A percentile compares a stretch with the other conserved stretches of the same genome.
phyloP scores from a whole-genome alignment of 768 basidiomycete species.

The Pholiota microspora region DNA sequence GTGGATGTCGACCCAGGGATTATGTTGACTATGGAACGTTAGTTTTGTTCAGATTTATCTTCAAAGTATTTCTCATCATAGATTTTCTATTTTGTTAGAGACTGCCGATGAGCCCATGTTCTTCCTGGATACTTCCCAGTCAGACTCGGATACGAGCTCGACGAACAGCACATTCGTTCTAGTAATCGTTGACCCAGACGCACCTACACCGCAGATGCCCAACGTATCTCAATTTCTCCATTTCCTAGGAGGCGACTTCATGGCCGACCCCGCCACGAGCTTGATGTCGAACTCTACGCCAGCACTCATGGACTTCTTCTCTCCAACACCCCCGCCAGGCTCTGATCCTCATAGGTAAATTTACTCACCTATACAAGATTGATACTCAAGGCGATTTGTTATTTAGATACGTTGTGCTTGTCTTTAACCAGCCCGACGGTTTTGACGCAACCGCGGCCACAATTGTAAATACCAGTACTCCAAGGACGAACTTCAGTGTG shows the following conservation, averaged over 20 bases:
- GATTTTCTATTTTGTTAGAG: slow-evolving; percentile 19
- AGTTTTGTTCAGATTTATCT: slow-evolving; percentile 11
- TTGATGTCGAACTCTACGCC: slow-evolving; percentile 35
- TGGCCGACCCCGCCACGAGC: slow-evolving; percentile 23
- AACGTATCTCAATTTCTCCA: slow-evolving; percentile 36
- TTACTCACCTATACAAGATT: slow-evolving; percentile 1
- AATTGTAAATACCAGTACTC: slow-evolving; percentile 33
- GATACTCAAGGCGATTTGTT: not conserved
- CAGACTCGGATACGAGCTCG: slow-evolving; percentile 19
- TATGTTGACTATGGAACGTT: slow-evolving; percentile 34
- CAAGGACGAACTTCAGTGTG: slow-evolving; percentile 38
- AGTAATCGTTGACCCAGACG: slow-evolving; percentile 42
- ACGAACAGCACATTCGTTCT: slow-evolving; percentile 33
- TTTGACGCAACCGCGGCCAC: slow-evolving; percentile 28
- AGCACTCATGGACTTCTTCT: slow-evolving; percentile 36
- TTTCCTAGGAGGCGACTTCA: slow-evolving; percentile 39
- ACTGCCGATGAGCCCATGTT: slow-evolving; percentile 33
- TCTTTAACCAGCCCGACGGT: slow-evolving; percentile 30
- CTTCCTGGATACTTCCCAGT: slow-evolving; percentile 21
- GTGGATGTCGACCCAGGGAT: slow-evolving; percentile 35
- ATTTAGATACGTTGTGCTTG: slow-evolving; percentile 32
- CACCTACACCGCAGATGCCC: slow-evolving; percentile 37
- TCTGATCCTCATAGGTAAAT: slow-evolving; percentile 44
- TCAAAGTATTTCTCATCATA: not conserved
- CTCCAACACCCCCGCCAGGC: slow-evolving; percentile 37